phyloP scores from a whole-genome alignment of 768 basidiomycete species.

The Macrolepiota albuminosa region DNA sequence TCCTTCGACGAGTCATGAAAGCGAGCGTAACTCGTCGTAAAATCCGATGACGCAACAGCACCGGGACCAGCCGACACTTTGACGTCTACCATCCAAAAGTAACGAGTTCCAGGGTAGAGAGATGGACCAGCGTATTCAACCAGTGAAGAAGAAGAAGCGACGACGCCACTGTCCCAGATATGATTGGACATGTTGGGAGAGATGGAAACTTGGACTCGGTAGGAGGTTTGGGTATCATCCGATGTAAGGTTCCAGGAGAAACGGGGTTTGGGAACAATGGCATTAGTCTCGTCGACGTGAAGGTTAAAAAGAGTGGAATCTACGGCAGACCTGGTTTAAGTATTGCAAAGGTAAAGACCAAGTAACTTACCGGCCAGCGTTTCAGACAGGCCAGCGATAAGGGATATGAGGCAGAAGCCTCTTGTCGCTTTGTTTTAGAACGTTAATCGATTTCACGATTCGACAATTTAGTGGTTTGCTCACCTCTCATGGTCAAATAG shows the following conservation, averaged over 20 bases:
- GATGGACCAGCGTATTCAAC: constrained; percentile 7
- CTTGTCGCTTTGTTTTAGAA: constrained; percentile 1
- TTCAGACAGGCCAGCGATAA: constrained; percentile 8
- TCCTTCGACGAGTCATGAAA: neutral
- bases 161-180: constrained; percentile 6
- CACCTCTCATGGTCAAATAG: constrained; percentile 9
- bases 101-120: neutral
- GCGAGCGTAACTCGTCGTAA: neutral
- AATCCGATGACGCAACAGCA: neutral
- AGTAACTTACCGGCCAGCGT: constrained; percentile 10
- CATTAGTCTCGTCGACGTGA: constrained; percentile 6
- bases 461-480: neutral
- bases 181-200: neutral
- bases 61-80: neutral
- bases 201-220: constrained; percentile 2
- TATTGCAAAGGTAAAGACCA: neutral
- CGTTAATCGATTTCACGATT: neutral
- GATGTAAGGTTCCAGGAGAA: constrained; percentile 3
- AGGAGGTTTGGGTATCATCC: constrained; percentile 6
- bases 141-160: constrained; percentile 5
- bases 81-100: constrained; percentile 4
- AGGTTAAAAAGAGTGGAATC: constrained; percentile 13
- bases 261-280: constrained; percentile 4
- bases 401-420: constrained; percentile 8
- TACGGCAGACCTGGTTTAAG: neutral